phyloP scores from a whole-genome alignment of 208 protist species.

The Trypanosomatidae sp. region DNA sequence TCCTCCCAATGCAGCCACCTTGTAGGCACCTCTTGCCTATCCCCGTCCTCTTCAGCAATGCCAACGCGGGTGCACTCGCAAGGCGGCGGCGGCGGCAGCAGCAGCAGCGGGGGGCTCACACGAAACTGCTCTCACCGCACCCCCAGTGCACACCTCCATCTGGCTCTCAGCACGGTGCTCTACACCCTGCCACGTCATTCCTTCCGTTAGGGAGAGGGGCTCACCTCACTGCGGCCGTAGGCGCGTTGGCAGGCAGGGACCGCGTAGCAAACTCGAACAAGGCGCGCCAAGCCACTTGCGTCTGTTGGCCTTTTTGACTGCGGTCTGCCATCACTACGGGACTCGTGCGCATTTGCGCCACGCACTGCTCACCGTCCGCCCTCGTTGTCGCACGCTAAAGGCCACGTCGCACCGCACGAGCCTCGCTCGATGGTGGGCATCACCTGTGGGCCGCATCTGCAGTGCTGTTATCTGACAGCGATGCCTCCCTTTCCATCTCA shows the following conservation, averaged over 20 bases:
- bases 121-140: constrained; percentile 3
- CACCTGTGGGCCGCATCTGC: neutral
- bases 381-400: neutral
- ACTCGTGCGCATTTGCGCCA: neutral
- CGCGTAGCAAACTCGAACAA: neutral
- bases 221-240: neutral
- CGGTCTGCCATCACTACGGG: neutral
- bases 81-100: neutral
- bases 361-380: neutral
- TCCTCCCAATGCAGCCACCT: no score
- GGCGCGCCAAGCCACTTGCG: neutral
- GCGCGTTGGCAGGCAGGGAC: neutral
- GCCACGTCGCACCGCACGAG: neutral
- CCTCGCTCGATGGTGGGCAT: neutral
- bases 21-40: no score
- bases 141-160: constrained; percentile 16
- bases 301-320: neutral
- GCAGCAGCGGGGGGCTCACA: neutral
- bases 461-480: neutral
- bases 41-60: neutral
- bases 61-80: neutral
- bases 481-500: neutral
- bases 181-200: constrained; percentile 16
- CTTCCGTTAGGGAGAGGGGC: constrained; percentile 12
- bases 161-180: constrained; percentile 10